Percentiles rank a stretch among this genome's conserved stretches.
Conservation (phyloP, 768 basidiomycete genomes). For the Lactifluus echinatus region DNA sequence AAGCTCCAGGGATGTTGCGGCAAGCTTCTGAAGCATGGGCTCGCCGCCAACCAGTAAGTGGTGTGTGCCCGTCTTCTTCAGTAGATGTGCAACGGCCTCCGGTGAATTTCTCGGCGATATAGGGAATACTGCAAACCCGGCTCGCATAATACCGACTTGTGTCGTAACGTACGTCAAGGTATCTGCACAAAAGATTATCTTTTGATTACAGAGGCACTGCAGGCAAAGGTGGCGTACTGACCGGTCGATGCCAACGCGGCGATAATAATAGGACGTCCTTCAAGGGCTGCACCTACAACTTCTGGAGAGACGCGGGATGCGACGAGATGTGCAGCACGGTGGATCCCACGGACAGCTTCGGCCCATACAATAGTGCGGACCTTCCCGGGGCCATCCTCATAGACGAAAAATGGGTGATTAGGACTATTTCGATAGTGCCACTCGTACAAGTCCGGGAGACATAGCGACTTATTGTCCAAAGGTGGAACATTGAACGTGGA, state of each 20-base stretch:
- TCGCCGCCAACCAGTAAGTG: constrained; percentile 26
- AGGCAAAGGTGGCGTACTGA: constrained; percentile 3
- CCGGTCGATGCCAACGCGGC: constrained; percentile 20
- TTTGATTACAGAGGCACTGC: too few relatives aligned
- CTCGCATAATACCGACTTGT: constrained; percentile 31
- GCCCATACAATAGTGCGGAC: constrained; percentile 18
- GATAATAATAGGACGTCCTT: constrained; percentile 18
- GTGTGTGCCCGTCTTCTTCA: constrained; percentile 23
- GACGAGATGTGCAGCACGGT: constrained; percentile 16
- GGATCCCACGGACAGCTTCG: constrained; percentile 20
- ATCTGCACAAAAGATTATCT: too few relatives aligned
- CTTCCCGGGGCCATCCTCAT: constrained; percentile 11
- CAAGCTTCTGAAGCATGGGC: constrained; percentile 18
- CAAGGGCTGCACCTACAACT: background rate
- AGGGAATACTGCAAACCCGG: constrained; percentile 33
- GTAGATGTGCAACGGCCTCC: constrained; percentile 29
- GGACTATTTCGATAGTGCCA: constrained; percentile 22
- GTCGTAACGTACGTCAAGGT: constrained; percentile 22
- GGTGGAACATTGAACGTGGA: constrained; percentile 22
- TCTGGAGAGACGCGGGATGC: constrained; percentile 7
- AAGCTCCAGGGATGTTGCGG: constrained; percentile 5
- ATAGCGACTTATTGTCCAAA: constrained; percentile 18
- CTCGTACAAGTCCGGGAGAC: constrained; percentile 25
- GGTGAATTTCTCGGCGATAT: constrained; percentile 36
- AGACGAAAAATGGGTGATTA: constrained; percentile 21